phyloP scores from a whole-genome alignment of 169 alveolate genomes.

The Plasmodium malariae region DNA sequence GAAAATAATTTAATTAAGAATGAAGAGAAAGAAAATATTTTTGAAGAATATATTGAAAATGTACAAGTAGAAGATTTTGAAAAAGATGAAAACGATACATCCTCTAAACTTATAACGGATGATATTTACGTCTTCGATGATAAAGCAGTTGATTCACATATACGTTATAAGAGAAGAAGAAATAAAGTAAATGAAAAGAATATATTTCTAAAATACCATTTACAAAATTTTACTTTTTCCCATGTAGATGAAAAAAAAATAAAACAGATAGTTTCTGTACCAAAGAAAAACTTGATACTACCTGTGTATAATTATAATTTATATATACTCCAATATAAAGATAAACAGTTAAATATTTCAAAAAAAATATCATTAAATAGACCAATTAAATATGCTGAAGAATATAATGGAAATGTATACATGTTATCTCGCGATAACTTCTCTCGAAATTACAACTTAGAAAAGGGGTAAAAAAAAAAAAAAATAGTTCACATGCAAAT shows the following conservation, averaged over 20 bases:
- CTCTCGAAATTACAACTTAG: constrained; percentile 37
- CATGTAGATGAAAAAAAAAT: constrained; percentile 43
- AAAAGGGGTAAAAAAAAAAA: constrained; percentile 45
- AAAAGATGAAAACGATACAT: neutral
- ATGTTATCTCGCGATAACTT: constrained; percentile 37
- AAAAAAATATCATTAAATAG: constrained; percentile 40
- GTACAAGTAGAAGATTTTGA: constrained; percentile 18
- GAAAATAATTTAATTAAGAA: constrained; percentile 36
- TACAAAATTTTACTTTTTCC: constrained; percentile 14
- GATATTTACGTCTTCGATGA: constrained; percentile 51
- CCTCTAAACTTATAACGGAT: constrained; percentile 21
- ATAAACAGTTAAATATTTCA: constrained; percentile 17
- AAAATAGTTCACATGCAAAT: neutral
- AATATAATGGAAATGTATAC: constrained; percentile 30
- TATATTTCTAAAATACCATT: constrained; percentile 41
- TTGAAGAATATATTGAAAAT: constrained; percentile 41
- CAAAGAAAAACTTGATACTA: constrained; percentile 41
- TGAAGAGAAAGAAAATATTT: constrained; percentile 9
- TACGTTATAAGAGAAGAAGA: constrained; percentile 22
- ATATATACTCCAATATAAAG: constrained; percentile 49
- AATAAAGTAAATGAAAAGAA: constrained; percentile 33
- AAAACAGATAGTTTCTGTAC: constrained; percentile 48
- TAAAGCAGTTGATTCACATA: constrained; percentile 3
- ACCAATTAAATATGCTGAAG: constrained; percentile 37
- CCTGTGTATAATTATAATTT: constrained; percentile 31